Percentiles rank a stretch among this genome's conserved stretches.
phyloP scores from a whole-genome alignment of 2,329 filamentous ascomycete genomes.

The Xylariaceae sp. region DNA sequence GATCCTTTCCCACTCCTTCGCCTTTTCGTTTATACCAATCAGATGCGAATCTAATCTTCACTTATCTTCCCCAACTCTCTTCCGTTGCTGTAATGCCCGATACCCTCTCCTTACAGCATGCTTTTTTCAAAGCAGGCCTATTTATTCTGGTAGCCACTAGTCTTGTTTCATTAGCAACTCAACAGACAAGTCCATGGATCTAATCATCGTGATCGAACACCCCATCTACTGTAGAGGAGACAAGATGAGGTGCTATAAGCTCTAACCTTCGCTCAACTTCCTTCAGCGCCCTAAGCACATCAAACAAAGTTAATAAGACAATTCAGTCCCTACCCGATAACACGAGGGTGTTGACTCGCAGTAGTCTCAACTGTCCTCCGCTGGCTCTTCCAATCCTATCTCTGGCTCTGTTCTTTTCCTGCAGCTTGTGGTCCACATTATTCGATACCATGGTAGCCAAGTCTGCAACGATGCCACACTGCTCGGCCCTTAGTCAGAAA shows the following conservation, averaged over 20 bases:
- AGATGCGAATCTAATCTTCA: constrained; percentile 1
- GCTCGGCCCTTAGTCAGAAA: background rate
- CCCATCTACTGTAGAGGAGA: too few relatives aligned
- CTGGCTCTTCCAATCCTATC: constrained; percentile 7
- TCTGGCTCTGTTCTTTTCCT: background rate
- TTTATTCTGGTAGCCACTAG: too few relatives aligned
- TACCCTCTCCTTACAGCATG: too few relatives aligned
- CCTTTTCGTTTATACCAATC: constrained; percentile 5
- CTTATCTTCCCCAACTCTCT: background rate
- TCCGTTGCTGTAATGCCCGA: background rate
- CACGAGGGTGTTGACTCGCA: constrained; percentile 8
- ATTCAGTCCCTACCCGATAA: too few relatives aligned
- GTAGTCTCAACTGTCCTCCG: constrained; percentile 1
- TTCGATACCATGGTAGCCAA: constrained; percentile 3
- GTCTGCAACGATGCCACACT: constrained; percentile 10
- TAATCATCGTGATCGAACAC: too few relatives aligned
- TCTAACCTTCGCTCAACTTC: too few relatives aligned
- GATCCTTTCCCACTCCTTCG: constrained; percentile 27
- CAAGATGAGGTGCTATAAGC: too few relatives aligned
- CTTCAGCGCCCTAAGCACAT: too few relatives aligned
- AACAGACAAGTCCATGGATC: too few relatives aligned
- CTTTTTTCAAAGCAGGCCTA: too few relatives aligned
- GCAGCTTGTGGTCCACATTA: constrained; percentile 5
- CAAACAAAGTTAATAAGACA: too few relatives aligned
- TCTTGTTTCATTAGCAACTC: too few relatives aligned